phyloP scores from a whole-genome alignment of 306 rosid genomes.

The Pyrus communis region DNA sequence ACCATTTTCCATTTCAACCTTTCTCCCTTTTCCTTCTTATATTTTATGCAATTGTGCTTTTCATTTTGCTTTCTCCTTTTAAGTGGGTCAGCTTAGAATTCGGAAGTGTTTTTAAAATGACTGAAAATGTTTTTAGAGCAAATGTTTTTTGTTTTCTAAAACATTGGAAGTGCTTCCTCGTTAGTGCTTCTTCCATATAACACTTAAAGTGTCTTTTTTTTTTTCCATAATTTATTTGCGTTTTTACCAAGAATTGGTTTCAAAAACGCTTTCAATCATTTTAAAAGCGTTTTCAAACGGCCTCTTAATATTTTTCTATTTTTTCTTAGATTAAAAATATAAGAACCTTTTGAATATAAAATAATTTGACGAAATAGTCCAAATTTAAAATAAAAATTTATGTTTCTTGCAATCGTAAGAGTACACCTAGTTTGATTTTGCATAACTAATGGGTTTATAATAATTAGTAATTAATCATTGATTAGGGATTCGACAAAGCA shows the following conservation, averaged over 20 bases:
- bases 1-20: not conserved
- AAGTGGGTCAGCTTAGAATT: not conserved
- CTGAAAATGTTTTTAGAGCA: rapidly evolving
- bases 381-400: not conserved
- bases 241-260: no score
- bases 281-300: no score
- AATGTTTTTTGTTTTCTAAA: no score
- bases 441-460: not conserved
- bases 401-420: not conserved
- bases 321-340: not conserved
- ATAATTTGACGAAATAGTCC: not conserved
- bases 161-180: no score
- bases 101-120: no score
- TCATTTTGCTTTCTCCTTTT: not conserved
- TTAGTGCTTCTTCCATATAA: no score
- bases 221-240: no score
- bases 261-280: no score
- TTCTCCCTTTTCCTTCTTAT: not conserved
- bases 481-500: not conserved
- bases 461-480: not conserved
- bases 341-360: not conserved
- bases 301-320: not conserved
- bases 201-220: no score
- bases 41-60: not conserved
- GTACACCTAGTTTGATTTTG: not conserved